phyloP scores from a whole-genome alignment of 805 yeast species.

The Teunomyces cretensis region DNA sequence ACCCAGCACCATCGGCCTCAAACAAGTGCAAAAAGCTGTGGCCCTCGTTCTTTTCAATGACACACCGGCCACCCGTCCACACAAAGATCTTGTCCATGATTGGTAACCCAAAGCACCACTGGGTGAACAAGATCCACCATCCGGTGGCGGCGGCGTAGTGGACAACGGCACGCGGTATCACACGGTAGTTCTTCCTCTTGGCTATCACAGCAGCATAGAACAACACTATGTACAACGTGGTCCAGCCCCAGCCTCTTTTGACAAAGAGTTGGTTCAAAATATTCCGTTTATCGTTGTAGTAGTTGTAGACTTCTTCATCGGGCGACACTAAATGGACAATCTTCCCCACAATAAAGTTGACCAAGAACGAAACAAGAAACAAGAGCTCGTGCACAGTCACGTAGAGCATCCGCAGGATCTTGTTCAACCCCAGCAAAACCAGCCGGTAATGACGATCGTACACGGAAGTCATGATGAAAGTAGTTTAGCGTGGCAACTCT shows the following conservation, averaged over 20 bases:
- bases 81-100: slow-evolving; percentile 84
- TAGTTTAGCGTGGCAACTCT: too few relatives aligned
- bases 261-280: slow-evolving; percentile 73
- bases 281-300: slow-evolving; percentile 63
- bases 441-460: slow-evolving; percentile 11
- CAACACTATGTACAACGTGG: slow-evolving; percentile 35
- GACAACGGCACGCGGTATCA: slow-evolving; percentile 19
- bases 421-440: background rate
- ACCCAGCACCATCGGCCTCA: slow-evolving; percentile 4
- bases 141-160: slow-evolving; percentile 57
- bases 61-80: slow-evolving; percentile 81
- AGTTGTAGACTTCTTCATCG: slow-evolving; percentile 45
- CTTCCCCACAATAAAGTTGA: slow-evolving; percentile 52
- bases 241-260: slow-evolving; percentile 94
- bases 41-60: slow-evolving; percentile 12
- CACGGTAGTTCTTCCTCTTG: background rate
- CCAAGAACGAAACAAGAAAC: slow-evolving; percentile 31
- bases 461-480: slow-evolving; percentile 7
- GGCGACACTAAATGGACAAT: slow-evolving; percentile 46
- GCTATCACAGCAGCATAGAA: slow-evolving; percentile 23
- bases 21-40: slow-evolving; percentile 10
- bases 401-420: background rate
- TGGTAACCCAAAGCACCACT: slow-evolving; percentile 83
- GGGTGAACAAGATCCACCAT: slow-evolving; percentile 88
- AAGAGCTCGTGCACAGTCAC: slow-evolving; percentile 24